Percentiles rank a stretch among this genome's conserved stretches.
phyloP scores from a whole-genome alignment of 768 basidiomycete species.

The Trametes punicea region DNA sequence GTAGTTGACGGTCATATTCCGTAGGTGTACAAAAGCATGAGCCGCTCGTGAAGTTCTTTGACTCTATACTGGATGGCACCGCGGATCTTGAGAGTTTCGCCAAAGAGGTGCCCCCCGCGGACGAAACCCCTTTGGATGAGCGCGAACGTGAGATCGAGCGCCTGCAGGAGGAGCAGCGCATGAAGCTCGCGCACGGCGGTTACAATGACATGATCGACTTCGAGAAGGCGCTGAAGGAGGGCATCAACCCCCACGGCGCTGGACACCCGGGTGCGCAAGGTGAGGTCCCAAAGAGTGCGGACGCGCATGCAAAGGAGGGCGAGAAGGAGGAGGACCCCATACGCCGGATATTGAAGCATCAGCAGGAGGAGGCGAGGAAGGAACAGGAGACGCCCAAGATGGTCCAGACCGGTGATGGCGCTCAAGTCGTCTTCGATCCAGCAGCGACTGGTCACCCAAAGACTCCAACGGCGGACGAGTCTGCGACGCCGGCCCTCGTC shows the following conservation, averaged over 20 bases:
- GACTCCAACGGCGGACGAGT: constrained; percentile 20
- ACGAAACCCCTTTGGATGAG: constrained; percentile 39
- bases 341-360: constrained; percentile 26
- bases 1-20: neutral
- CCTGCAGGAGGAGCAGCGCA: constrained; percentile 51
- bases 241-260: constrained; percentile 28
- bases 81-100: constrained; percentile 48
- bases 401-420: constrained; percentile 27
- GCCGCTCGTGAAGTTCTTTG: constrained; percentile 69
- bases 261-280: constrained; percentile 18
- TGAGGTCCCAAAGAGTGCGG: constrained; percentile 35
- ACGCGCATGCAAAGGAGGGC: constrained; percentile 23
- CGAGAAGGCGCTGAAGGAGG: constrained; percentile 43
- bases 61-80: constrained; percentile 65
- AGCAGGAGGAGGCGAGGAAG: constrained; percentile 25
- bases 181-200: constrained; percentile 50
- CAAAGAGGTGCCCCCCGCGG: constrained; percentile 35
- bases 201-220: constrained; percentile 50
- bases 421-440: constrained; percentile 22
- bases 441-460: constrained; percentile 22
- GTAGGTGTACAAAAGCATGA: constrained; percentile 72
- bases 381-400: constrained; percentile 21
- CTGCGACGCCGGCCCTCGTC: constrained; percentile 7
- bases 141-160: constrained; percentile 46
- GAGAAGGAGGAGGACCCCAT: constrained; percentile 28